These are phyloP conservation scores for Dendrobium catenatum DNA, from an alignment of 106 monocot genomes.

Conservation along the genomic window DNA sequence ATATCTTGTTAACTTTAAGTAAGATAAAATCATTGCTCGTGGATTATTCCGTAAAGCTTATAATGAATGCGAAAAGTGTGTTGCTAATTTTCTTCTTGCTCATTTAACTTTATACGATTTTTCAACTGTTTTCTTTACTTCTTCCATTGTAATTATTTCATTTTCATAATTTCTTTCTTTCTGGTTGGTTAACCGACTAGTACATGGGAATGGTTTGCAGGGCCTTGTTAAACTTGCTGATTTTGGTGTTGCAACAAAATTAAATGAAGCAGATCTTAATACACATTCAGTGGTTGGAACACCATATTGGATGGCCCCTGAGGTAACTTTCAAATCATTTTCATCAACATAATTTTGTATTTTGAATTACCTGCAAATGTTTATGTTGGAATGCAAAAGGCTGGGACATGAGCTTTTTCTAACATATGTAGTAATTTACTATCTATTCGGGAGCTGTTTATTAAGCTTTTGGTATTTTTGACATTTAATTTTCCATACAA, in stretches of 20 bases:
- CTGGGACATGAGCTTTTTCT: background rate
- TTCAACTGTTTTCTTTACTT: background rate
- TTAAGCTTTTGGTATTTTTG: background rate
- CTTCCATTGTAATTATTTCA: background rate
- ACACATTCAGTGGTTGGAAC: conserved; percentile 99
- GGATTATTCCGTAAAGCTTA: background rate
- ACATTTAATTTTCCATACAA: background rate
- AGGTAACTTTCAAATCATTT: conserved; percentile 32
- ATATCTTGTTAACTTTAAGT: background rate
- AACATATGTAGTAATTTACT: background rate
- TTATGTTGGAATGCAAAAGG: background rate
- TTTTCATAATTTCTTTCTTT: conserved; percentile 3
- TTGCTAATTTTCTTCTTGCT: background rate
- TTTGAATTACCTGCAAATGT: background rate
- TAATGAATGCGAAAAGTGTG: background rate
- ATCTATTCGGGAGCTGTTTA: background rate
- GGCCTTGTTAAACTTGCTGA: conserved; percentile 98
- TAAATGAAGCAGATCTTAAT: conserved; percentile 96
- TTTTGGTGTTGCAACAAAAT: conserved; percentile 98
- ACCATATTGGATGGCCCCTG: conserved; percentile 99
- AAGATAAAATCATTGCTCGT: background rate
- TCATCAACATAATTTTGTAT: background rate
- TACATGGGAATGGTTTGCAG: conserved; percentile 25
- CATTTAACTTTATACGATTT: background rate
- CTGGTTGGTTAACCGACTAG: background rate